Conservation (phyloP, 2,329 filamentous ascomycete species). For the Juglanconis sp. region DNA sequence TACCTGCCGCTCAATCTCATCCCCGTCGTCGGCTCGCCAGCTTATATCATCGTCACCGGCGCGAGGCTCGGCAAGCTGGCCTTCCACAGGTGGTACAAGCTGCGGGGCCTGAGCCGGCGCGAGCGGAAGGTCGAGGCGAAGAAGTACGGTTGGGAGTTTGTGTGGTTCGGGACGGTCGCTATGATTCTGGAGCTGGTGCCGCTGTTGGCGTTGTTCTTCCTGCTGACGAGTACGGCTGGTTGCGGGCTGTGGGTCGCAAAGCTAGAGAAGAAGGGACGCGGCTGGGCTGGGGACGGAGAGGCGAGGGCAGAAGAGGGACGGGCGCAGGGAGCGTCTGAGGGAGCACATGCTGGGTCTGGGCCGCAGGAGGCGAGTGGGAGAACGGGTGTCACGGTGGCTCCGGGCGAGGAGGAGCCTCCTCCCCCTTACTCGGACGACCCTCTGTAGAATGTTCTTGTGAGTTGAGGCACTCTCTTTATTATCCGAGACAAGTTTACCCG, state of each 20-base stretch:
- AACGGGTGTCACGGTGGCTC: slow-evolving; percentile 16
- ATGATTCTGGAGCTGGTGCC: slow-evolving; percentile 85
- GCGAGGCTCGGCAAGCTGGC: slow-evolving; percentile 83
- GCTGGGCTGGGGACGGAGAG: slow-evolving; percentile 7
- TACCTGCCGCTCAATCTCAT: slow-evolving; percentile 84
- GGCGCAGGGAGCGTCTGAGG: neutral
- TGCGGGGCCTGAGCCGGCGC: slow-evolving; percentile 71
- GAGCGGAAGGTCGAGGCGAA: slow-evolving; percentile 69
- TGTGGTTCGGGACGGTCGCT: slow-evolving; percentile 87
- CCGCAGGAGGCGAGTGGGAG: slow-evolving; percentile 9
- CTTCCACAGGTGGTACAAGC: slow-evolving; percentile 85
- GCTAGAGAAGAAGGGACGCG: slow-evolving; percentile 59
- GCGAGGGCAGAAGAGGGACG: slow-evolving; percentile 20
- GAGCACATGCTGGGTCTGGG: neutral
- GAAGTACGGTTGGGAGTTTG: slow-evolving; percentile 73
- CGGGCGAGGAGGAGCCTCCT: slow-evolving; percentile 28
- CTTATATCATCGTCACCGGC: slow-evolving; percentile 86
- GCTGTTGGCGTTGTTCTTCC: slow-evolving; percentile 87
- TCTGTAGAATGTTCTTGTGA: slow-evolving; percentile 22
- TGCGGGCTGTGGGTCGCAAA: slow-evolving; percentile 82
- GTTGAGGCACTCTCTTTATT: slow-evolving; percentile 15
- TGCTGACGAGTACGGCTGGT: slow-evolving; percentile 81
- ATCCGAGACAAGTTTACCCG: slow-evolving; percentile 8
- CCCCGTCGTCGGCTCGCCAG: slow-evolving; percentile 74
- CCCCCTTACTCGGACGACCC: slow-evolving; percentile 37